Base-by-base conservation (phyloP, 768 basidiomycete species). In the Xerocomellus dryophilus region DNA sequence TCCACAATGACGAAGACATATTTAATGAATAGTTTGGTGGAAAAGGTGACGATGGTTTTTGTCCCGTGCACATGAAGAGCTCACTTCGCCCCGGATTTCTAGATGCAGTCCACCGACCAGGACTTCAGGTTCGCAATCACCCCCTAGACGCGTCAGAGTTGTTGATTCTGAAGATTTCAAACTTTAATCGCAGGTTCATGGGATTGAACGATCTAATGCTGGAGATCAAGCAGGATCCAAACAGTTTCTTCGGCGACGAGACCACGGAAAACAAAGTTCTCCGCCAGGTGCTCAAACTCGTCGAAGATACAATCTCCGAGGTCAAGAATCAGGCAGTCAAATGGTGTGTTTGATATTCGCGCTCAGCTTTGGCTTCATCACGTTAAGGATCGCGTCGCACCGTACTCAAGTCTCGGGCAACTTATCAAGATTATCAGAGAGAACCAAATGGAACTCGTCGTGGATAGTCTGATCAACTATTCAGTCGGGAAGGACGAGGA, bases 321-420 rank as follows among this genome's bases (percentile, higher is more conserved):
- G 97, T 98, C 59, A 98, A 98, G 78, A 97, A 97, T 66, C 88
- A 92, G 69, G 93, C 93, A 2, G 96, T 97, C 11, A 93, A 95
- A 76, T 95, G 93, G 96, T 90, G 61, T 68, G 32, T 44, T n/a
- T 35, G 2, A 38, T 23, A 18, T 47, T 21, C 32, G 11, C 11
- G 50, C 31, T 20, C 32, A 17, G 20, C 23, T 1, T 20, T 43
- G 14, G 18, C 17, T 51, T 53, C 40, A 36, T 52, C 25, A 42
- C 42, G 15, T 17, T 56, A 47, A 60, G 42, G 34, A 51, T 58
- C 11, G 32, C 31, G 23, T 32, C 12, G 7, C 29, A 14, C n/a
- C 12, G n/a, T 7, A 21, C 27, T 40, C 47, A 56, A 98, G 95
- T 65, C 74, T 98, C 36, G 94, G 93, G 12, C 86, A 90, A 65